Evolutionary conservation across 495 filamentous ascomycete genomes (phyloP), one percentile per base, ranked within the genome.

Genomic region (Rostrohypoxylon terebratum): DNA sequence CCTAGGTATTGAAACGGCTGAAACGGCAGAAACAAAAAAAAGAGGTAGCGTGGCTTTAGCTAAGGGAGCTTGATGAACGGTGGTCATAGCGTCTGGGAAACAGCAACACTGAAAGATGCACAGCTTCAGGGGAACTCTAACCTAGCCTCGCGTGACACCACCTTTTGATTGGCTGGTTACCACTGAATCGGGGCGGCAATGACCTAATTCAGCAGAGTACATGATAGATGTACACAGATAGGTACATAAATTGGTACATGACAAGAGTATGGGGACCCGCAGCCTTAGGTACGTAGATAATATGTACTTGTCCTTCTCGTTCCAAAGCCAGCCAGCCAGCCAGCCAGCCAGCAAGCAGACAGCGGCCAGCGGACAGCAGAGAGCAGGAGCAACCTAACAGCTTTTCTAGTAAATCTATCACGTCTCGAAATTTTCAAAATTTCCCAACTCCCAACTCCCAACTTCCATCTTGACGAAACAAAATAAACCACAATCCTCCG

Each of bases 351-450:
- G 45, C n/a, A n/a, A n/a, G n/a, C n/a, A n/a, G n/a, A n/a, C n/a
- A 16, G 18, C 47, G 13, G 47, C 4, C 4, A 45, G 42, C 42
- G 20, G 42, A 45, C 42, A 44, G 38, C 38, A 42, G 38, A 42
- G 14, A 58, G 28, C 42, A 58, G 34, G 58, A 33, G 40, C 63
- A 40, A 66, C 67, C 57, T 71, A 58, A 72, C 63, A 72, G 63
- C 69, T 72, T 68, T 68, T 59, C n/a, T n/a, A n/a, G n/a, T 53
- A 68, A 63, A 68, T 65, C 70, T 65, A 73, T 74, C 71, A 69
- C 71, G 71, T 66, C 71, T 65, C 50, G 59, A 18, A 66, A 68
- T 50, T 34, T 59, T n/a, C n/a, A n/a, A n/a, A n/a, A n/a, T n/a
- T n/a, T n/a, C n/a, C n/a, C n/a, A n/a, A n/a, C n/a, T n/a, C n/a